Base-by-base conservation (phyloP, 2,329 filamentous ascomycete species). In the Leptographium procerum region DNA sequence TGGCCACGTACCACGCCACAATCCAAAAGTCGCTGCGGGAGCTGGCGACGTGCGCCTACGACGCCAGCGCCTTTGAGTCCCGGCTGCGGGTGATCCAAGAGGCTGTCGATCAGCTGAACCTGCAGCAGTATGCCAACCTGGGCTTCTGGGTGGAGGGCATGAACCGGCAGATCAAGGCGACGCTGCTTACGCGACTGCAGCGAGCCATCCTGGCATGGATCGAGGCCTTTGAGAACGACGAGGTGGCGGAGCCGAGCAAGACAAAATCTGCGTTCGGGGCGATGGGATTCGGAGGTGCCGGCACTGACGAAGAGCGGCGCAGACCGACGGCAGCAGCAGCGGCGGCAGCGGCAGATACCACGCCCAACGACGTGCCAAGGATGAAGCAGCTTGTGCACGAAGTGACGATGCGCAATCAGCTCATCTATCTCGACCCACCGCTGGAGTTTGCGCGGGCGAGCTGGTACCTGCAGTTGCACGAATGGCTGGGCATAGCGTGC, bases 401-500 rank as follows among this genome's bases (percentile, higher is more conserved):
- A 69, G 87, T 99, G 57, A 94, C 90, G 7, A 99, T 99, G 90
- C 88, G 89, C 34, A 97, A 97, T 66, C 94, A 99, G 71, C 88
- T 96, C 64, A 96, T 99, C 64, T 96, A 95, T 68, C 82, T 99
- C 29, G 94, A 96, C 57, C 95, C 94, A 4, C 94, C 94, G 6
- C 77, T 97, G 56, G 91, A 96, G 69, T 94, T 86, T 69, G 91
- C 94, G 19, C 84, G 91, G 64, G 91, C 92, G 14, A 92, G 87
- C 68, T 99, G 95, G 94, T 89, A 95, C 68, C 79, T 87, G 22
- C 91, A 96, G 65, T 79, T 99, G 47, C 91, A 97, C 66, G 83
- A 90, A 36, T 99, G 94, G 94, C 82, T 99, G 40, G 91, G 89
- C 45, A 82, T 95, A 60, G 87, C 96, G 51, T 97, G 94, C 75